Evolutionary conservation across 495 filamentous ascomycete species (phyloP).

Genomic region (Cudoniella acicularis): DNA sequence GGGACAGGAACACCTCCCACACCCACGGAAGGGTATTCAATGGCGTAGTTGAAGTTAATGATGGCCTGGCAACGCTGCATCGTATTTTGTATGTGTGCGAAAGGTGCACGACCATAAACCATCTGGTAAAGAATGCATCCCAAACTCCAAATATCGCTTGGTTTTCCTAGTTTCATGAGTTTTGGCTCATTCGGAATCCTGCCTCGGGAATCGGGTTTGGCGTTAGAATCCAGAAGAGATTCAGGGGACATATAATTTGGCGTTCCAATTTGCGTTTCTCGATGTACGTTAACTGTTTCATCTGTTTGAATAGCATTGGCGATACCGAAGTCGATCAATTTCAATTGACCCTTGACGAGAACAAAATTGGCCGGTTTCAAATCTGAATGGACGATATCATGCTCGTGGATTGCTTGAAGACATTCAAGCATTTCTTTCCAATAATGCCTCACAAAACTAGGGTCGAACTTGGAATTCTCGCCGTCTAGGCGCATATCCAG

Average conservation of each 20-base stretch:
- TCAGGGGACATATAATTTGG: conserved; percentile 99
- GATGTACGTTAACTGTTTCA: conserved; percentile 94
- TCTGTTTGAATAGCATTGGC: conserved; percentile 92
- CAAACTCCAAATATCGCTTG: conserved; percentile 92
- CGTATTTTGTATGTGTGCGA: conserved; percentile 84
- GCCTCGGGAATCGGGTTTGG: conserved; percentile 43
- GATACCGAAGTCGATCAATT: conserved; percentile 95
- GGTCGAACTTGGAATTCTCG: conserved; percentile 74
- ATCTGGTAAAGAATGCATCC: conserved; percentile 98
- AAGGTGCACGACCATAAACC: conserved; percentile 89
- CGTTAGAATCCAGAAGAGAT: conserved; percentile 83
- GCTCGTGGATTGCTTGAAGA: conserved; percentile 78
- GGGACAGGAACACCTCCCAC: conserved; percentile 73
- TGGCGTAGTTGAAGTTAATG: conserved; percentile 77
- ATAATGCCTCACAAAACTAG: conserved; percentile 89
- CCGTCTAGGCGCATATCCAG: conserved; percentile 68
- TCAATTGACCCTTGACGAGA: conserved; percentile 76
- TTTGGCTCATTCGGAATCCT: conserved; percentile 56
- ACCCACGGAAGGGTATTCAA: conserved; percentile 75
- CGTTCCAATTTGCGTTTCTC: conserved; percentile 90
- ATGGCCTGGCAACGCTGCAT: conserved; percentile 75
- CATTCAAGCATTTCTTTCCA: conserved; percentile 99
- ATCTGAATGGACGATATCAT: conserved; percentile 93
- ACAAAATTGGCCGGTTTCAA: conserved; percentile 95
- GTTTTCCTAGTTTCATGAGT: conserved; percentile 92